Conservation (phyloP, 1,284 basidiomycete genomes). For the Rhodotorula sp. region DNA sequence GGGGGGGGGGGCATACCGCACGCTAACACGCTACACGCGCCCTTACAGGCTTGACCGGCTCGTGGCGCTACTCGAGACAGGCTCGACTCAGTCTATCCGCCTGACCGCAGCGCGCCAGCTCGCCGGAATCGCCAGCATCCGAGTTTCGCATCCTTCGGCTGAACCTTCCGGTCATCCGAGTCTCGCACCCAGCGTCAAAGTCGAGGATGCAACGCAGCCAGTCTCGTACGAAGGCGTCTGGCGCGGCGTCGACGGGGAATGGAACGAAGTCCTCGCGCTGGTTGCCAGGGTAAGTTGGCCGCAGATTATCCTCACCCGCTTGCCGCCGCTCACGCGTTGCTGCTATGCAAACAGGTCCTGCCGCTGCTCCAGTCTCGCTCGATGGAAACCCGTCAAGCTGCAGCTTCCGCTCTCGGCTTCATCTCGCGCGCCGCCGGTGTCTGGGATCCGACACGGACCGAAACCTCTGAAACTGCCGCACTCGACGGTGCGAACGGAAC, state of each 20-base stretch:
- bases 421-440: conserved; percentile 79
- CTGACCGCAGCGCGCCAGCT: conserved; percentile 89
- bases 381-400: conserved; percentile 79
- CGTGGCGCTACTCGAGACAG: conserved; percentile 83
- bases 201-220: conserved; percentile 58
- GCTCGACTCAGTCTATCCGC: conserved; percentile 78
- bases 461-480: conserved; percentile 10
- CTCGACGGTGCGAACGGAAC: neutral
- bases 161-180: conserved; percentile 12
- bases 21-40: neutral
- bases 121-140: conserved; percentile 79
- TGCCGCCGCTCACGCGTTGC: neutral
- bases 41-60: conserved; percentile 77
- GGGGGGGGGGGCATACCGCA: too few relatives aligned
- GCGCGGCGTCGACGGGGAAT: conserved; percentile 62
- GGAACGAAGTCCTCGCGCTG: conserved; percentile 76
- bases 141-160: conserved; percentile 53
- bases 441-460: conserved; percentile 63
- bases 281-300: conserved; percentile 64
- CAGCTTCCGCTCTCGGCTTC: conserved; percentile 77
- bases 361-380: conserved; percentile 84
- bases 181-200: conserved; percentile 26
- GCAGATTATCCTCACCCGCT: conserved; percentile 27
- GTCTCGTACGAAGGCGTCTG: conserved; percentile 56
- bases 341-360: conserved; percentile 60